These are phyloP conservation scores for Ascosphaera acerosa DNA, from an alignment of 2,329 filamentous ascomycete genomes.

Conservation along the genomic window DNA sequence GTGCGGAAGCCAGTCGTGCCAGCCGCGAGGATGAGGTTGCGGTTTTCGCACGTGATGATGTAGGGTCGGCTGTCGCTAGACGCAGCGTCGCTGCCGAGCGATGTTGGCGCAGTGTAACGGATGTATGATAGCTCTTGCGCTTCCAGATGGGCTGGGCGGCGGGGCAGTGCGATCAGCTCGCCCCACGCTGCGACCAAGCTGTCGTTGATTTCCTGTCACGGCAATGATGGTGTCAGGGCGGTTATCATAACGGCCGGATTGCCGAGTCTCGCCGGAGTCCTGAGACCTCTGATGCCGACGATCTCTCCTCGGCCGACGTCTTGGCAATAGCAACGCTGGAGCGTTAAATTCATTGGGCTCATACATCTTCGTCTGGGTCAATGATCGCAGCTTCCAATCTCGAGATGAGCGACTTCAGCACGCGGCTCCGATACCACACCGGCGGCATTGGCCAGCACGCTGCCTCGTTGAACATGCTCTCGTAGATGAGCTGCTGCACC, in stretches of 20 bases:
- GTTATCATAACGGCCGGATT: slow-evolving; percentile 4
- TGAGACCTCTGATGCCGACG: too few species aligned
- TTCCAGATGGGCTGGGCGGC: slow-evolving; percentile 37
- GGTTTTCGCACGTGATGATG: slow-evolving; percentile 26
- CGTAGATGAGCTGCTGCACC: slow-evolving; percentile 42
- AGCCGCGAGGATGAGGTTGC: slow-evolving; percentile 29
- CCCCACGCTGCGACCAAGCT: slow-evolving; percentile 46
- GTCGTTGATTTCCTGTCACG: slow-evolving; percentile 52
- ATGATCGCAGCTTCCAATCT: slow-evolving; percentile 48
- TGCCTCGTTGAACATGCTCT: slow-evolving; percentile 37
- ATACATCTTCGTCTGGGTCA: slow-evolving; percentile 71
- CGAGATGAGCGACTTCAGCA: slow-evolving; percentile 46
- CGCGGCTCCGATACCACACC: slow-evolving; percentile 39
- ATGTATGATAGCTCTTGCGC: slow-evolving; percentile 51
- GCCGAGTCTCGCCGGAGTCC: too few species aligned
- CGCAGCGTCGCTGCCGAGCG: neutral
- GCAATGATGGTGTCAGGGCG: slow-evolving; percentile 7
- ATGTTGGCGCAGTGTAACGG: slow-evolving; percentile 32
- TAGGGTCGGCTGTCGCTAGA: too few species aligned
- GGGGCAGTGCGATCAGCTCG: slow-evolving; percentile 34
- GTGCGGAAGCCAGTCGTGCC: slow-evolving; percentile 41
- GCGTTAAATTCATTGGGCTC: too few species aligned
- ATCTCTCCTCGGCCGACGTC: too few species aligned
- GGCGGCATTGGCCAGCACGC: slow-evolving; percentile 34
- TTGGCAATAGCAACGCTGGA: slow-evolving; percentile 3